Base-by-base conservation (phyloP, 179 eudicot genomes). In the Spergularia azorica region DNA sequence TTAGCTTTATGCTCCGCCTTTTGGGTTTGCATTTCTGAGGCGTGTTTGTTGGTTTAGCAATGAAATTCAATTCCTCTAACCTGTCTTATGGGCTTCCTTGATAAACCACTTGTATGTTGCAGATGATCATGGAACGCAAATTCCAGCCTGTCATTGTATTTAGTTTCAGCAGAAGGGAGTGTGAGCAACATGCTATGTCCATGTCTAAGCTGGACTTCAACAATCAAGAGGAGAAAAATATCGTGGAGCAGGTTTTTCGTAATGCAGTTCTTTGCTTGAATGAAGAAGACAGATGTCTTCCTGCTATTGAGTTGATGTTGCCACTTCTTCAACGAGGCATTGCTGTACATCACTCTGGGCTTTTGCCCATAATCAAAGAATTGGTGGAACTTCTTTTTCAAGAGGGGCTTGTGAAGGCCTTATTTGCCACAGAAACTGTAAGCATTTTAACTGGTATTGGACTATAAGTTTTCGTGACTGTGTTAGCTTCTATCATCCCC, bases 291-390 rank as follows among this genome's bases (percentile, higher is more conserved):
- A 89, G 97, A 79, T 79, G 83, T 78, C 87, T 95, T 72, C 98
- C 99, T 69, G 98, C 99, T 70, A 89, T 96, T 77, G 98, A 96
- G 76, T 76, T 91, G 82, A 96, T 96, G 97, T 85, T 96, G 86
- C 98, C 99, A 39, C 89, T 96, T 76, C 94, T 96, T 78, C 92
- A 94, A 83, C 82, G 97, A 81, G 99, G 99, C 80, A 90, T 94
- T 82, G 99, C 99, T 65, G 99, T 96, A 78, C 99, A 96, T 81
- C 99, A 96, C 80, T 96, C 99, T 82, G 99, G 99, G 75, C 93
- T 96, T 80, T 92, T 96, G 73, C 99, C 99, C 39, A 87, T 96
- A 59, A 94, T 96, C 63, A 96, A 94, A 81, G 99, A 96, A 83
- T 82, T 96, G 78, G 99, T 96, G 67, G 99, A 96, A 85, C 91